A percentile compares a stretch with the other conserved stretches of the same genome.
These are phyloP conservation scores for Casuarina glauca DNA, from an alignment of 306 rosid genomes.

Conservation along the genomic window DNA sequence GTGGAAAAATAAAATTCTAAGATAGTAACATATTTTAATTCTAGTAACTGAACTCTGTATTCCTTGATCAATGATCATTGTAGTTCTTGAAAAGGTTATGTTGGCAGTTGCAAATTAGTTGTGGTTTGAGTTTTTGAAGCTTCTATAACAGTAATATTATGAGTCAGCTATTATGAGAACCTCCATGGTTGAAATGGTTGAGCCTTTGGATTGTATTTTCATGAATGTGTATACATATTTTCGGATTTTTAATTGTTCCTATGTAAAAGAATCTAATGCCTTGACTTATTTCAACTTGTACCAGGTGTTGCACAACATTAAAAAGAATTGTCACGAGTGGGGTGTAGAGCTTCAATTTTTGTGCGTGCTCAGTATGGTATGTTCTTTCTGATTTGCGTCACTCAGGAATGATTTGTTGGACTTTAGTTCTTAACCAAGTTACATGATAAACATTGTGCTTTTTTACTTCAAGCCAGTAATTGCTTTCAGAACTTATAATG, in stretches of 20 bases:
- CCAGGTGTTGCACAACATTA: background rate
- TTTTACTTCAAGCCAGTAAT: background rate
- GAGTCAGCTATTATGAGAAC: background rate
- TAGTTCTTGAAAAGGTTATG: background rate
- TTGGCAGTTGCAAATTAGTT: background rate
- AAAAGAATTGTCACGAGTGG: background rate
- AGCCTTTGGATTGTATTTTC: background rate
- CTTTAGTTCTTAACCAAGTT: background rate
- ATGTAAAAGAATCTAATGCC: background rate
- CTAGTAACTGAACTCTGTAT: background rate
- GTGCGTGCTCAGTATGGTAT: conserved; percentile 4
- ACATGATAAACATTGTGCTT: background rate
- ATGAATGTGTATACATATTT: background rate
- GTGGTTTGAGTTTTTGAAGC: background rate
- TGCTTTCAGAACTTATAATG: no score
- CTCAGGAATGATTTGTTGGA: background rate
- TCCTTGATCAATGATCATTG: background rate
- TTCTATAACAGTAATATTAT: background rate
- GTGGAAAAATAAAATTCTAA: background rate
- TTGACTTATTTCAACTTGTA: background rate
- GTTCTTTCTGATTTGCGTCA: background rate
- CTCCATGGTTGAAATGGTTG: background rate
- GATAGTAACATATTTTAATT: background rate
- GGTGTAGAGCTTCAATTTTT: background rate
- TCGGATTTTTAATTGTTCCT: background rate